These are phyloP conservation scores for Penicillium sp. DNA, from an alignment of 2,329 filamentous ascomycete genomes.

Conservation along the genomic window DNA sequence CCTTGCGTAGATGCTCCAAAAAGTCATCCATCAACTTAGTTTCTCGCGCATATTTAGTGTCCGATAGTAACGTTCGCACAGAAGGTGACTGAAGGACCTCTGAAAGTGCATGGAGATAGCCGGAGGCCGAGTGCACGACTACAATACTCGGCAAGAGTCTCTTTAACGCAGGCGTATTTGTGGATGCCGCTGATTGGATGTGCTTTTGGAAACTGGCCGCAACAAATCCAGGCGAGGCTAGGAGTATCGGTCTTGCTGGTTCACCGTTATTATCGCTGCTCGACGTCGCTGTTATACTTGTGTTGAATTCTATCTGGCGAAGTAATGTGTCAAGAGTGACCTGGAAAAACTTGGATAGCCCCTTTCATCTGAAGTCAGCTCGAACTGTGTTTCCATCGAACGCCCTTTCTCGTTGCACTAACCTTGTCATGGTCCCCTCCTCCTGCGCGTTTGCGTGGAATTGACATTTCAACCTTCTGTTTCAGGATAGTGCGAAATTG, in stretches of 20 bases:
- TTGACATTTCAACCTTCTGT: conserved; percentile 46
- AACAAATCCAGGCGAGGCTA: conserved; percentile 87
- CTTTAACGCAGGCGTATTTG: conserved; percentile 58
- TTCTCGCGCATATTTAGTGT: conserved; percentile 85
- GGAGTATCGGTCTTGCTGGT: conserved; percentile 59
- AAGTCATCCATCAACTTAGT: conserved; percentile 82
- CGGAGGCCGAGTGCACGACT: conserved; percentile 81
- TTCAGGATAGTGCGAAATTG: conserved; percentile 48
- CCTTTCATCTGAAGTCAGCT: conserved; percentile 39
- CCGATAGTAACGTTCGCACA: conserved; percentile 70
- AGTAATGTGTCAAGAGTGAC: conserved; percentile 71
- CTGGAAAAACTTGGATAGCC: conserved; percentile 72
- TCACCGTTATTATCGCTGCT: conserved; percentile 28
- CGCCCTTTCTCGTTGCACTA: conserved; percentile 3
- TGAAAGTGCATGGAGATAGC: conserved; percentile 80
- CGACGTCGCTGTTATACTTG: conserved; percentile 33
- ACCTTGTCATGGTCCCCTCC: conserved; percentile 49
- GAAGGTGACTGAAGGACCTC: conserved; percentile 81
- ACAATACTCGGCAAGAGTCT: conserved; percentile 59
- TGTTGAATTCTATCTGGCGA: conserved; percentile 69
- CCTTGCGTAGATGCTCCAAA: conserved; percentile 69
- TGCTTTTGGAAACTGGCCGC: conserved; percentile 76
- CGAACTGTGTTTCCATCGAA: background rate
- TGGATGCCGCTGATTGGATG: conserved; percentile 58
- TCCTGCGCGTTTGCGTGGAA: conserved; percentile 46